Evolutionary conservation across 768 basidiomycete species (phyloP), one percentile per base, ranked within the genome.

Genomic region (Cyclocybe cylindracea): DNA sequence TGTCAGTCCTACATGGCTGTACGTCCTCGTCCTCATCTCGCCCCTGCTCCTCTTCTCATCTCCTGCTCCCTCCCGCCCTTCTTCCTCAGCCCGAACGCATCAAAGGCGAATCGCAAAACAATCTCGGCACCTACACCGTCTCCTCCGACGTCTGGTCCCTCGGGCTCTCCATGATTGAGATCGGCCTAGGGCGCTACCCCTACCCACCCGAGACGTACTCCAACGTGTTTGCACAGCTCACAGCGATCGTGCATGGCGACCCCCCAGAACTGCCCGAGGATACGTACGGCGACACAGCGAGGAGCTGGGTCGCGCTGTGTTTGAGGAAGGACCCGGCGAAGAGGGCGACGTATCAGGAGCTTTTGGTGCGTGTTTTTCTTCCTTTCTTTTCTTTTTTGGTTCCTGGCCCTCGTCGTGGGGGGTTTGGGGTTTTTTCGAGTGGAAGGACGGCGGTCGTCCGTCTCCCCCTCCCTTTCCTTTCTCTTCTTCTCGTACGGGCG

Each of bases 1-100:
- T 99, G 97, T 66, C 97, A 99, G 68, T 89, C 85, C 54, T 99
- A 99, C 70, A 98, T 99, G 94, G 96, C 96, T 43, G 94, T 94
- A 69, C 68, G 87, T 79, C 2, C 43, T 9, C 32, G 31, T 50
- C 29, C 18, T 46, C 9, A 38, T 44, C 59, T 34, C 16, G 16
- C 14, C 37, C 10, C 14, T 33, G 36, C 5, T 40, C 50, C 18
- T 37, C 18, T 46, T 13, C 44, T 35, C 36, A 36, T 24, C 13
- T 31, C 48, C 37, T 18, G 38, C 54, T 41, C 50, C 16, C 16
- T 16, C 16, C 16, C 16, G 16, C 16, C 16, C 16, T 16, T 16
- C 16, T 16, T 48, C 6, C 37, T 41, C 61, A 94, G 91, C 97
- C 96, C 36, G 96, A 99, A 65, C 87, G 97, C 29, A 98, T 99